phyloP scores from a whole-genome alignment of 2,329 filamentous ascomycete genomes.

The Aspergillus sp. region DNA sequence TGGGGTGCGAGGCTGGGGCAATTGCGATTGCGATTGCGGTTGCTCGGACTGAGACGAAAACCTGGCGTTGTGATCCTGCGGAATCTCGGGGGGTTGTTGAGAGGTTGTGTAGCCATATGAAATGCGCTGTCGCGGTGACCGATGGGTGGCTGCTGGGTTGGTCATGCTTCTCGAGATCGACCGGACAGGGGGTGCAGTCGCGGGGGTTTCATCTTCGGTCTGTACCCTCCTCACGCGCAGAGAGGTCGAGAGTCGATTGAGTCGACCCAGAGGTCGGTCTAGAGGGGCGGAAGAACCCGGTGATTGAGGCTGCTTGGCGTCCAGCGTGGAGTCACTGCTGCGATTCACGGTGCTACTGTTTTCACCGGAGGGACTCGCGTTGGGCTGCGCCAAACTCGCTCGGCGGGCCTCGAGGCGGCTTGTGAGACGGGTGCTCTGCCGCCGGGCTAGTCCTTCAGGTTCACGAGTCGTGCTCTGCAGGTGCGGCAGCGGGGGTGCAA shows the following conservation, averaged over 20 bases:
- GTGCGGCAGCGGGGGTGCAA: slow-evolving; percentile 30
- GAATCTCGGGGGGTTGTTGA: slow-evolving; percentile 24
- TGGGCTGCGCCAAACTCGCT: slow-evolving; percentile 34
- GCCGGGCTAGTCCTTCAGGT: slow-evolving; percentile 30
- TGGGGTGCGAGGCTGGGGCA: slow-evolving; percentile 30
- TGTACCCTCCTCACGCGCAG: slow-evolving; percentile 38
- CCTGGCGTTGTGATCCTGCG: slow-evolving; percentile 22
- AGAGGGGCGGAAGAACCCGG: slow-evolving; percentile 26
- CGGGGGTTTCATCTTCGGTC: slow-evolving; percentile 36
- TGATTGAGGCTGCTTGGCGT: slow-evolving; percentile 12
- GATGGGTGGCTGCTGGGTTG: slow-evolving; percentile 27
- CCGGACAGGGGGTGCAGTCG: slow-evolving; percentile 32
- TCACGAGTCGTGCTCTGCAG: slow-evolving; percentile 42
- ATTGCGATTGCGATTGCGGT: slow-evolving; percentile 16
- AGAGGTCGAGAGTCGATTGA: slow-evolving; percentile 42
- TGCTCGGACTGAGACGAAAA: slow-evolving; percentile 22
- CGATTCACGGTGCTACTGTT: slow-evolving; percentile 5
- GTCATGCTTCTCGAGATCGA: slow-evolving; percentile 46
- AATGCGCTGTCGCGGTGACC: slow-evolving; percentile 34
- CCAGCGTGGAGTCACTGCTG: slow-evolving; percentile 5
- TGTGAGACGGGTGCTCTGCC: slow-evolving; percentile 28
- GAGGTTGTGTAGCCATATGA: slow-evolving; percentile 28
- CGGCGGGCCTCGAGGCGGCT: slow-evolving; percentile 42
- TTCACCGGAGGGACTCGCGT: slow-evolving; percentile 14
- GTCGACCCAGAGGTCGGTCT: slow-evolving; percentile 37